These are phyloP conservation scores for Daedaleopsis sinensis DNA, from an alignment of 768 basidiomycete genomes.

Conservation along the genomic window DNA sequence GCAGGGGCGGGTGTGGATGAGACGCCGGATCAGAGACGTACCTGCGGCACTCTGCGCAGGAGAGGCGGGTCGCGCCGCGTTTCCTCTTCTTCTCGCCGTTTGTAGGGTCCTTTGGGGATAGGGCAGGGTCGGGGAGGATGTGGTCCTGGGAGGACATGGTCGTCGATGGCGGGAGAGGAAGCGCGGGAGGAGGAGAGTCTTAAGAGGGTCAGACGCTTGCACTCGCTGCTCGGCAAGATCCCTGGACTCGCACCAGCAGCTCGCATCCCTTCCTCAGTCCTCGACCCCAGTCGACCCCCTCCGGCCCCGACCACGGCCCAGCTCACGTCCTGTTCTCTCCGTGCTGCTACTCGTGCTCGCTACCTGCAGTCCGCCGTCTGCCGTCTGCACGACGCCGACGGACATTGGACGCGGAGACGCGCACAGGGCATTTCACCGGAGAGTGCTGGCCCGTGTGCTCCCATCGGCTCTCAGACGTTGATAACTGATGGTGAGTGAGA, in stretches of 20 bases:
- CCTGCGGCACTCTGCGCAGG: constrained; percentile 83
- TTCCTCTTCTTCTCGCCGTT: constrained; percentile 48
- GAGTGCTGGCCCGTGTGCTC: not conserved
- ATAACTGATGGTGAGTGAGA: too few relatives aligned
- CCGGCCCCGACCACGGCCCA: not conserved
- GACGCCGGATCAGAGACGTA: constrained; percentile 29
- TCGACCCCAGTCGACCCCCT: not conserved
- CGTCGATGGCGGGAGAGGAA: constrained; percentile 8
- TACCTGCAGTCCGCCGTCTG: too few relatives aligned
- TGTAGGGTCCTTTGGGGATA: constrained; percentile 14
- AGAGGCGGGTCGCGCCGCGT: constrained; percentile 70
- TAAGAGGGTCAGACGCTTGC: not conserved
- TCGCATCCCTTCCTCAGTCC: not conserved
- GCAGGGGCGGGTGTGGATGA: constrained; percentile 1
- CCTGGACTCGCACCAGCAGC: not conserved
- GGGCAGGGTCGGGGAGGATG: constrained; percentile 15
- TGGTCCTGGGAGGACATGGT: constrained; percentile 16
- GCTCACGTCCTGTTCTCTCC: too few relatives aligned
- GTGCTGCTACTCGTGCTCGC: too few relatives aligned
- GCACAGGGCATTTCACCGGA: not conserved
- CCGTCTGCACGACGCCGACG: not conserved
- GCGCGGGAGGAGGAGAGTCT: constrained; percentile 24
- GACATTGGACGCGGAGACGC: not conserved
- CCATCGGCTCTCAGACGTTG: too few relatives aligned
- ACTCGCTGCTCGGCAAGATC: constrained; percentile 12